Evolutionary conservation across 495 filamentous ascomycete species (phyloP).

Genomic region (Amorphotheca resinae): DNA sequence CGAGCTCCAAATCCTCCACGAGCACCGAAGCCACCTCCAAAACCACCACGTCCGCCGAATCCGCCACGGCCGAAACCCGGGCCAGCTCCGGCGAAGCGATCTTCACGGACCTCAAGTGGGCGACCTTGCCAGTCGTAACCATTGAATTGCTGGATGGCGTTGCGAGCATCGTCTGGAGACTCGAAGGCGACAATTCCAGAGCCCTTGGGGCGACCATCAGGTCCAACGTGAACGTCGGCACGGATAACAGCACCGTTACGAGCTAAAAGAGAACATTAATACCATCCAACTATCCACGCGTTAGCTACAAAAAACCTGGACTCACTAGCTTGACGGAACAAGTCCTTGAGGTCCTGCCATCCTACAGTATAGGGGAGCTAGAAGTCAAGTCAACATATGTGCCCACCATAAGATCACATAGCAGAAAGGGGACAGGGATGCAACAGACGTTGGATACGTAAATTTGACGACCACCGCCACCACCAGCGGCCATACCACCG

Average conservation of each 20-base stretch:
- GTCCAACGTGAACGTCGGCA: slow-evolving; percentile 88
- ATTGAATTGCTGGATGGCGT: slow-evolving; percentile 93
- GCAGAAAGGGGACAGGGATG: slow-evolving; percentile 23
- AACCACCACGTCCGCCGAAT: slow-evolving; percentile 38
- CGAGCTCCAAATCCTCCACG: slow-evolving; percentile 33
- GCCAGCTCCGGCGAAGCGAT: slow-evolving; percentile 71
- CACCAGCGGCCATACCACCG: slow-evolving; percentile 26
- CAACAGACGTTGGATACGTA: slow-evolving; percentile 95
- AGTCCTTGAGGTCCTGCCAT: slow-evolving; percentile 98
- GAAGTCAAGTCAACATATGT: slow-evolving; percentile 13
- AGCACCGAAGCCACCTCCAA: slow-evolving; percentile 31
- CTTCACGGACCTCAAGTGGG: slow-evolving; percentile 85
- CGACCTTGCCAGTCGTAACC: slow-evolving; percentile 98
- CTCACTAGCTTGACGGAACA: slow-evolving; percentile 95
- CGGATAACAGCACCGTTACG: slow-evolving; percentile 76
- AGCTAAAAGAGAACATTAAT: slow-evolving; percentile 24
- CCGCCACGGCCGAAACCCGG: slow-evolving; percentile 35
- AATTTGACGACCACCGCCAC: slow-evolving; percentile 62
- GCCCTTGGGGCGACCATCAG: slow-evolving; percentile 86
- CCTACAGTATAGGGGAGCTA: slow-evolving; percentile 96
- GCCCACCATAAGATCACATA: slow-evolving; percentile 8
- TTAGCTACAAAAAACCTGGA: slow-evolving; percentile 20
- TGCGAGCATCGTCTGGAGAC: slow-evolving; percentile 83
- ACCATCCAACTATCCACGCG: slow-evolving; percentile 14
- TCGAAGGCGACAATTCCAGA: slow-evolving; percentile 97